These are phyloP conservation scores for Aspergillus tanneri DNA, from an alignment of 2,329 filamentous ascomycete species.

Conservation along the genomic window DNA sequence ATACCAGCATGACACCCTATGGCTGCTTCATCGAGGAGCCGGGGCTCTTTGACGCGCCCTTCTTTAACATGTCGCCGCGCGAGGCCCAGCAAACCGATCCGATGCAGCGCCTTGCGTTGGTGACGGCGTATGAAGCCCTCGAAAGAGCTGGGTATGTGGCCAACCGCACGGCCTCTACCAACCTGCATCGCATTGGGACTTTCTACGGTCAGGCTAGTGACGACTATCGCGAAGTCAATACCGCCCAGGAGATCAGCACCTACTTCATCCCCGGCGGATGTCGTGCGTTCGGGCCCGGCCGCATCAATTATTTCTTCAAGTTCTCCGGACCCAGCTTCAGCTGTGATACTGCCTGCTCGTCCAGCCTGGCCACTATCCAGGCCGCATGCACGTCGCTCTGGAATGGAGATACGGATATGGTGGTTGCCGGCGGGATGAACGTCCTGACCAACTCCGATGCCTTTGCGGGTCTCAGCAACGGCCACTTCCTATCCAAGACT, in stretches of 20 bases:
- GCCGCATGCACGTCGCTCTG: constrained; percentile 69
- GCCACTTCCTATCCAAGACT: constrained; percentile 27
- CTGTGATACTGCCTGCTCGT: constrained; percentile 73
- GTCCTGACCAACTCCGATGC: constrained; percentile 73
- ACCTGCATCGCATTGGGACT: constrained; percentile 62
- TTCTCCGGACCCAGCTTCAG: constrained; percentile 70
- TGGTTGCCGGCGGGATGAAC: constrained; percentile 73
- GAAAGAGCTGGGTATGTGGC: constrained; percentile 16
- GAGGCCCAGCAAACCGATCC: constrained; percentile 70
- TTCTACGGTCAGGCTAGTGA: constrained; percentile 73
- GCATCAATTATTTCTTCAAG: constrained; percentile 75
- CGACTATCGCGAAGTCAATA: constrained; percentile 66
- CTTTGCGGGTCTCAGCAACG: constrained; percentile 67
- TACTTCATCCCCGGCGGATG: constrained; percentile 64
- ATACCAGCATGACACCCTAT: constrained; percentile 69
- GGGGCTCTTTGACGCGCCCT: constrained; percentile 67
- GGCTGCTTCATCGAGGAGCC: constrained; percentile 70
- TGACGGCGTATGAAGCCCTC: constrained; percentile 68
- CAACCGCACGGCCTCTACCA: constrained; percentile 66
- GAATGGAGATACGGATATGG: constrained; percentile 74
- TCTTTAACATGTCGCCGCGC: constrained; percentile 76
- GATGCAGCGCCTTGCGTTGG: constrained; percentile 49
- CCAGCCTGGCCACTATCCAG: constrained; percentile 68
- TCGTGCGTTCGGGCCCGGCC: constrained; percentile 59
- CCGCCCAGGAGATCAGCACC: constrained; percentile 66